Evolutionary conservation across 1,284 basidiomycete species (phyloP).

Genomic region (Microbotryomycetes sp.): DNA sequence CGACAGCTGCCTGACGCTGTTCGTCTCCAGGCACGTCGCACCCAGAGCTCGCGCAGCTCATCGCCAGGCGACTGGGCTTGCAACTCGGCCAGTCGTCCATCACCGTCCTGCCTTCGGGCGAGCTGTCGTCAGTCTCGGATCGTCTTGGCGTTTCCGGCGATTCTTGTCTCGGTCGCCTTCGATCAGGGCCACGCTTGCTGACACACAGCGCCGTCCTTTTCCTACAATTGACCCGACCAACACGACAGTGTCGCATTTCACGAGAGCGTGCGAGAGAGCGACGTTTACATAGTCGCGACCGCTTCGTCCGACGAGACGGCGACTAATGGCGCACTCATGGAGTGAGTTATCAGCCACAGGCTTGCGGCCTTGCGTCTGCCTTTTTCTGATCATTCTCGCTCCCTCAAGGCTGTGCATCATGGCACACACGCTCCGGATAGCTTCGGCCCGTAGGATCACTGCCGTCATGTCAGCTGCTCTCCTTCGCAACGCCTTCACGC

Average conservation of each 20-base stretch:
- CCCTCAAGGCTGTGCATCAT: slow-evolving; percentile 96
- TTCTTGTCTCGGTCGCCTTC: not conserved
- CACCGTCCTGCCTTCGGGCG: slow-evolving; percentile 19
- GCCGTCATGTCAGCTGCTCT: slow-evolving; percentile 54
- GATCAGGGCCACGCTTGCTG: slow-evolving; percentile 59
- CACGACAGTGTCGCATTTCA: slow-evolving; percentile 70
- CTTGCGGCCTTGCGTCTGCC: slow-evolving; percentile 26
- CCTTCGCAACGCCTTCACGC: not conserved
- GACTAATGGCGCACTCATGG: slow-evolving; percentile 37
- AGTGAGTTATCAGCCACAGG: slow-evolving; percentile 35
- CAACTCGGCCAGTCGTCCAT: slow-evolving; percentile 16
- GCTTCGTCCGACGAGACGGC: slow-evolving; percentile 31
- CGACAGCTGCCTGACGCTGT: not conserved
- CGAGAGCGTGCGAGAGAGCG: slow-evolving; percentile 95
- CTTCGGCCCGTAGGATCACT: slow-evolving; percentile 86
- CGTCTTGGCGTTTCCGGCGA: slow-evolving; percentile 24
- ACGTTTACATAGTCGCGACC: slow-evolving; percentile 94
- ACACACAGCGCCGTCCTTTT: not conserved
- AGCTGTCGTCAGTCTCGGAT: slow-evolving; percentile 23
- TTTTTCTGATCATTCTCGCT: slow-evolving; percentile 52
- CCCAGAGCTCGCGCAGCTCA: slow-evolving; percentile 87
- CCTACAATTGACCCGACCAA: not conserved
- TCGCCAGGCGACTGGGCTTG: slow-evolving; percentile 70
- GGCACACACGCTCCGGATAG: slow-evolving; percentile 92
- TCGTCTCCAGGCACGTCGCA: slow-evolving; percentile 52